phyloP scores from a whole-genome alignment of 805 yeast species.

The Ogataea kodamae region DNA sequence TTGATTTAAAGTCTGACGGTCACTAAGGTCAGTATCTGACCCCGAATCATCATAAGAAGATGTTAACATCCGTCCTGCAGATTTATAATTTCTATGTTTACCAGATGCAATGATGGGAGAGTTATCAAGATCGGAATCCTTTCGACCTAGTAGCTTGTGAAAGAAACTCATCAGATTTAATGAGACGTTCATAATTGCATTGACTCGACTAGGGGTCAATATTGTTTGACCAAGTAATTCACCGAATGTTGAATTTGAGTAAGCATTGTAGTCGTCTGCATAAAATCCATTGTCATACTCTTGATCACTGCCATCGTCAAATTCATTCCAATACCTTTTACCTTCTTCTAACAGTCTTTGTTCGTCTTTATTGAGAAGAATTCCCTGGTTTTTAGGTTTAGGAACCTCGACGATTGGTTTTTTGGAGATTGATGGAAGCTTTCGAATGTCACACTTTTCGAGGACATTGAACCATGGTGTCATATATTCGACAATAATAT shows the following conservation, averaged over 20 bases:
- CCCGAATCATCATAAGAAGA: conserved; percentile 9
- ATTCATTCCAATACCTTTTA: conserved; percentile 62
- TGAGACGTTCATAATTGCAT: conserved; percentile 24
- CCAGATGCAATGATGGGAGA: conserved; percentile 2
- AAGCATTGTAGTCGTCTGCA: conserved; percentile 36
- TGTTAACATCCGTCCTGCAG: conserved; percentile 7
- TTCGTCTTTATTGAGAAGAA: conserved; percentile 32
- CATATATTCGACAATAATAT: conserved; percentile 24
- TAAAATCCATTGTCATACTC: conserved; percentile 37
- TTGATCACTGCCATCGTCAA: conserved; percentile 58
- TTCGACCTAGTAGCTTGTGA: conserved; percentile 1
- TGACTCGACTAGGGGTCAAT: conserved; percentile 22
- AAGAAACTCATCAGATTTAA: conserved; percentile 18
- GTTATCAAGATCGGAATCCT: conserved; percentile 2
- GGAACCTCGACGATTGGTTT: conserved; percentile 7
- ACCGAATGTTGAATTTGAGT: conserved; percentile 17
- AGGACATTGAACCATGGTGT: conserved; percentile 34
- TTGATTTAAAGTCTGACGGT: conserved; percentile 1
- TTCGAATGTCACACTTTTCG: conserved; percentile 39
- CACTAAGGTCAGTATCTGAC: conserved; percentile 19
- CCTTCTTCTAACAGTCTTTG: conserved; percentile 12
- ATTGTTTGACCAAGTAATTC: conserved; percentile 18
- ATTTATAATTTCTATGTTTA: conserved; percentile 13
- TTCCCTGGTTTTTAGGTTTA: conserved; percentile 19
- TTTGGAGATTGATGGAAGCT: conserved; percentile 34